Conservation (phyloP, 306 rosid genomes). For the Malus orientalis region DNA sequence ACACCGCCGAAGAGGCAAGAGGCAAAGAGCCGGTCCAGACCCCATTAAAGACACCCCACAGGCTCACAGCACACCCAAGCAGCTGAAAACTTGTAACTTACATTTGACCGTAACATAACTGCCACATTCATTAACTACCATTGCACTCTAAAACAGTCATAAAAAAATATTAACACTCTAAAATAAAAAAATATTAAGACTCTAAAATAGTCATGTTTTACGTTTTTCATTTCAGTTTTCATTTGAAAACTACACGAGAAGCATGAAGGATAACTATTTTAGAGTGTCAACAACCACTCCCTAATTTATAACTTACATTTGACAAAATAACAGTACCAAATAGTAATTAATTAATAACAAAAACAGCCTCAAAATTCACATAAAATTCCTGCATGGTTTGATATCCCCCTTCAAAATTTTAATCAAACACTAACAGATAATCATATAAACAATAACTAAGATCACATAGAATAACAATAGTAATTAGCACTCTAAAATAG, state of each 20-base stretch:
- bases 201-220: no score
- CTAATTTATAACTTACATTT: neutral
- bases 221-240: no score
- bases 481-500: no score
- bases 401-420: neutral
- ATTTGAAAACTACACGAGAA: no score
- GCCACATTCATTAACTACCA: neutral
- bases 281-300: no score
- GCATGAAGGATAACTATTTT: no score
- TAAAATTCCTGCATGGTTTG: neutral
- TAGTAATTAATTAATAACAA: no score
- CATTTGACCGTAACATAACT: neutral
- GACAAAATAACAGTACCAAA: neutral
- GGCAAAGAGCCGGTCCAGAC: neutral
- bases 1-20: neutral
- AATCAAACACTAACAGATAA: neutral
- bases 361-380: neutral
- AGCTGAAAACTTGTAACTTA: neutral
- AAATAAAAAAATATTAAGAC: no score
- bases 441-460: no score
- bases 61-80: neutral
- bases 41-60: constrained; percentile 3
- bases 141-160: no score
- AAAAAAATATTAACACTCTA: no score
- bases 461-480: no score